Conservation (phyloP, 2,329 filamentous ascomycete species). For the Moelleriella libera region DNA sequence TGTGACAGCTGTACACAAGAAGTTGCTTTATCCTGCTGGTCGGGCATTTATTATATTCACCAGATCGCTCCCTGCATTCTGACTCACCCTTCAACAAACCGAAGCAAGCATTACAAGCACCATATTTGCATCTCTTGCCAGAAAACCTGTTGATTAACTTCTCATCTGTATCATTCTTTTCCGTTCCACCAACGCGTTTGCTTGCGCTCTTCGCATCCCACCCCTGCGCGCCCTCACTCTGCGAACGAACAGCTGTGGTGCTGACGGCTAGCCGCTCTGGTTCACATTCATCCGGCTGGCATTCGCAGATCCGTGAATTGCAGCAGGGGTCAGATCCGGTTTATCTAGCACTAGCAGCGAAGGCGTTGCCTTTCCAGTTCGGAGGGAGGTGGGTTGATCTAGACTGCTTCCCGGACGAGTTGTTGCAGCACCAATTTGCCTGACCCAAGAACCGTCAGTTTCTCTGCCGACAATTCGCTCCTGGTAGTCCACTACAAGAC, state of each 20-base stretch:
- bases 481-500: too few species aligned
- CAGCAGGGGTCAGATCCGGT: constrained; percentile 1
- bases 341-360: neutral
- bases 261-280: neutral
- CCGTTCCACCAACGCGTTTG: too few species aligned
- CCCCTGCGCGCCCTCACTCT: too few species aligned
- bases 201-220: too few species aligned
- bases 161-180: too few species aligned
- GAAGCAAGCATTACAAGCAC: neutral
- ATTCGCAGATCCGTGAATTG: neutral
- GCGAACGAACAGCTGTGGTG: neutral
- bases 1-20: neutral
- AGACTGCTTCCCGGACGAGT: too few species aligned
- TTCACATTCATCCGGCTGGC: neutral
- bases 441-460: too few species aligned
- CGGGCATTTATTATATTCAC: constrained; percentile 1
- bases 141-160: too few species aligned
- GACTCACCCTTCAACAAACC: neutral
- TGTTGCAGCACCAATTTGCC: too few species aligned
- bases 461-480: too few species aligned
- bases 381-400: neutral
- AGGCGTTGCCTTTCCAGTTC: neutral
- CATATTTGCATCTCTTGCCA: neutral
- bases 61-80: neutral
- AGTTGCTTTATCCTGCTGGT: constrained; percentile 4